Evolutionary conservation across 441 rosid species (phyloP), one percentile per base, ranked within the genome.

Genomic region (Dalechampia spathulata): DNA sequence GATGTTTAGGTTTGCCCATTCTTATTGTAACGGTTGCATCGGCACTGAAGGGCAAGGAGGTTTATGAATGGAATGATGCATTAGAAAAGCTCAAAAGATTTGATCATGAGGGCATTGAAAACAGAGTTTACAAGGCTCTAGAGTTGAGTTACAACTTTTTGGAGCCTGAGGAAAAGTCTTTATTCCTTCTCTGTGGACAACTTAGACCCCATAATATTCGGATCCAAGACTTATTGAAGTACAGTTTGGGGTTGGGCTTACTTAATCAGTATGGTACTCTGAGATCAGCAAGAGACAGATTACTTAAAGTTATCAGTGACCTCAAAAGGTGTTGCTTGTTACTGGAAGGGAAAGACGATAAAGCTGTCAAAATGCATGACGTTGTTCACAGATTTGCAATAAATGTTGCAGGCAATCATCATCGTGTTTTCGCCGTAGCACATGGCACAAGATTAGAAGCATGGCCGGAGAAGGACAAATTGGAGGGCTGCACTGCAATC

Each of bases 141-240:
- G 34, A 60, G 58, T 13, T 55, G 11, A 63, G 53, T 14, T 72
- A 63, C 55, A 19, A 28, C 20, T 71, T 5, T 3, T 0, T 23
- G 1, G 7, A n/a, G n/a, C n/a, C n/a, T 9, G 47, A 28, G n/a
- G 38, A 72, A 12, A 39, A 38, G 39, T 34, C 0, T 10, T 19
- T 43, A 8, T 54, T 63, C 38, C 41, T 67, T 27, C 66, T 72
- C 0, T 66, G 39, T 40, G 37, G 57, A 11, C 20, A 60, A 15
- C 4, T 32, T 36, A 41, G 50, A 12, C 20, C 26, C 14, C 15
- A 37, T 23, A 14, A 54, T 53, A 39, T 38, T 42, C 22, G 7
- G 23, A 42, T 42, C 19, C 17, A 39, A 9, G 14, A 42, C 11
- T 42, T 42, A 12, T 1, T 39, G 0, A 19, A 8, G 19, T 42